Evolutionary conservation across 345 rosid genomes (phyloP).

Genomic region (Tarenaya hassleriana): DNA sequence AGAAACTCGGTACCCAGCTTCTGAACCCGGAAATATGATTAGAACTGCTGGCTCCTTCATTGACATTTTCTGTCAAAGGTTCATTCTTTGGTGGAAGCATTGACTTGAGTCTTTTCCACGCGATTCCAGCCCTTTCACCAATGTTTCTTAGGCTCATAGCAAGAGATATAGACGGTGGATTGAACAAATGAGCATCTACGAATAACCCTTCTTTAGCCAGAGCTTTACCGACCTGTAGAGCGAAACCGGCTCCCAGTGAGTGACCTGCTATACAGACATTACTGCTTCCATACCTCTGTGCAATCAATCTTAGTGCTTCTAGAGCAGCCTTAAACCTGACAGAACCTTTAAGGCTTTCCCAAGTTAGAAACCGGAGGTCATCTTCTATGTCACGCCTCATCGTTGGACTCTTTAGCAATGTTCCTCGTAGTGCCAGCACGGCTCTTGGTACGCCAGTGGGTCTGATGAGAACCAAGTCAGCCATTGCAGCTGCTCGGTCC

Average conservation of each 20-base stretch:
- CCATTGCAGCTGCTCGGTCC: conserved; percentile 80
- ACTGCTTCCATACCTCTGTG: conserved; percentile 67
- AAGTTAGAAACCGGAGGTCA: conserved; percentile 89
- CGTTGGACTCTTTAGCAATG: conserved; percentile 73
- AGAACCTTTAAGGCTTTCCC: conserved; percentile 95
- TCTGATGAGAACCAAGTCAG: conserved; percentile 68
- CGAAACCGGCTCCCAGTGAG: conserved; percentile 94
- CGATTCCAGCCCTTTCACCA: conserved; percentile 69
- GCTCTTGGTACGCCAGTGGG: conserved; percentile 93
- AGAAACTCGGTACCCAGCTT: conserved; percentile 52
- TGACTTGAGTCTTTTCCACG: conserved; percentile 71
- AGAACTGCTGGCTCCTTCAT: conserved; percentile 24
- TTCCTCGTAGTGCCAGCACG: conserved; percentile 74
- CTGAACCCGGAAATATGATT: conserved; percentile 38
- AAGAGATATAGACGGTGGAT: conserved; percentile 82
- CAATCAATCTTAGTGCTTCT: conserved; percentile 53
- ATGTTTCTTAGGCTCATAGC: conserved; percentile 90
- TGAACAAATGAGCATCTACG: conserved; percentile 88
- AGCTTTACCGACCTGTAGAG: conserved; percentile 91
- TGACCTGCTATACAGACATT: conserved; percentile 85
- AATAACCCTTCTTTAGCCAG: conserved; percentile 73
- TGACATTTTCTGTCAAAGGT: background rate
- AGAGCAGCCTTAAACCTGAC: conserved; percentile 69
- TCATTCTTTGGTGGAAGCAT: conserved; percentile 55
- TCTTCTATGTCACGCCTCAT: conserved; percentile 80